These are phyloP conservation scores for Solanum sejunctum DNA, from an alignment of 257 asterid genomes.

Conservation along the genomic window DNA sequence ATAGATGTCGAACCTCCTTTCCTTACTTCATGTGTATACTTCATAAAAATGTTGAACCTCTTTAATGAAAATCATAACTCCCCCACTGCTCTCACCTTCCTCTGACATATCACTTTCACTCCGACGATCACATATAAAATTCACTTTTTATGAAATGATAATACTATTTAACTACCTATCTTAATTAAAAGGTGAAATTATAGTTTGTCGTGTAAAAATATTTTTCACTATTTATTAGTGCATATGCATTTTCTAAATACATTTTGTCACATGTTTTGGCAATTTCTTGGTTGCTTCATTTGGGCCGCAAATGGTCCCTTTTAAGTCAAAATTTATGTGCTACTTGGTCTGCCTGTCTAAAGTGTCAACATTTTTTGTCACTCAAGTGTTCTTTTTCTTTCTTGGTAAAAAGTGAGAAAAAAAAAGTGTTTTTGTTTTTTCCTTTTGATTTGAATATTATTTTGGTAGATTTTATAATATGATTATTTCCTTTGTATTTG, in stretches of 20 bases:
- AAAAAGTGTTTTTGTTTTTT: not conserved
- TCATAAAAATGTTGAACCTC: too few species aligned
- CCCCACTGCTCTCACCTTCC: not conserved
- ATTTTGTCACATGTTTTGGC: not conserved
- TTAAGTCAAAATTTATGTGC: constrained; percentile 8
- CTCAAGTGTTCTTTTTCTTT: not conserved
- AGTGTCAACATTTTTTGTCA: not conserved
- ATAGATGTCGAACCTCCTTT: too few species aligned
- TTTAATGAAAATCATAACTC: too few species aligned
- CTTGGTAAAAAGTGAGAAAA: not conserved
- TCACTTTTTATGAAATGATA: not conserved
- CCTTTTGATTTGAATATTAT: not conserved
- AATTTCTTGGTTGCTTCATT: constrained; percentile 18
- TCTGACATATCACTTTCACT: too few species aligned
- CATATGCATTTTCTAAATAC: not conserved
- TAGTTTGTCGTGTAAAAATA: not conserved
- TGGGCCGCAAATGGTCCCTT: not conserved
- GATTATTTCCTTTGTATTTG: not conserved
- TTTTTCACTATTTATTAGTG: not conserved
- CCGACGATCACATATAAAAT: not conserved
- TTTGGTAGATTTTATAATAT: not conserved
- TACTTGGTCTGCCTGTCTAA: constrained; percentile 3
- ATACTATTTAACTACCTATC: not conserved
- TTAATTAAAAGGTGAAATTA: not conserved
- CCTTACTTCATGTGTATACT: too few species aligned